Evolutionary conservation across 2,329 filamentous ascomycete genomes (phyloP), one percentile per base, ranked within the genome.

Genomic region (Teratosphaeria viscida): DNA sequence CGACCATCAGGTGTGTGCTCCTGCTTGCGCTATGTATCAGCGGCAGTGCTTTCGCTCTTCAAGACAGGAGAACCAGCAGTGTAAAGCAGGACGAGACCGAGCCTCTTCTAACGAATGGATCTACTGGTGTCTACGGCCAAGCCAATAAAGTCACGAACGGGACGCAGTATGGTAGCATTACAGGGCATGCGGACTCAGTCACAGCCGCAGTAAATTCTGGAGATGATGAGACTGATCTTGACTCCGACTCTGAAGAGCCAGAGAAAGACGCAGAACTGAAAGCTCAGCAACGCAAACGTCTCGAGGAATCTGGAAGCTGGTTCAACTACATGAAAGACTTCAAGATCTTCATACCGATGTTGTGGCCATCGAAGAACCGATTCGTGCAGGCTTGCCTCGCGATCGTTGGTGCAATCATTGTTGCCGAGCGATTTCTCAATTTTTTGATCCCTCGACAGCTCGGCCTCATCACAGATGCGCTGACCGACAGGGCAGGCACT

Each of bases 361-460:
- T 95, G 23, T 92, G 88, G 84, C 90, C 91, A 0, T 81, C 83
- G 57, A 81, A 85, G 52, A 82, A 87, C 67, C 80, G 78, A 57
- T 72, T 75, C 14, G 80, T 94, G 19, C 89, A 94, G 70, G 71
- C 88, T 19, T 85, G 85, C 58, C 82, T 88, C 23, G 75, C 82
- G 11, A 77, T 88, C 3, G 85, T 94, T 53, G 81, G 82, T 0
- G 52, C 88, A 1, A 88, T 88, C 65, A 77, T 94, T 26, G 71
- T 91, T n/a, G 76, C 79, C 57, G 82, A 85, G 59, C 90, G 92
- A 64, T 82, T 82, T 5, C 77, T 95, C 56, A 89, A 91, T 66
- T 77, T 95, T 14, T 75, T 95, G 52, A 84, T 90, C 35, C 90
- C 90, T n/a, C 82, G 88, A 23, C 89, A 94, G 69, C 83, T 92